A percentile compares a stretch with the other conserved stretches of the same genome.
Conservation (phyloP, 257 asterid genomes). For the Jasminum sambac region DNA sequence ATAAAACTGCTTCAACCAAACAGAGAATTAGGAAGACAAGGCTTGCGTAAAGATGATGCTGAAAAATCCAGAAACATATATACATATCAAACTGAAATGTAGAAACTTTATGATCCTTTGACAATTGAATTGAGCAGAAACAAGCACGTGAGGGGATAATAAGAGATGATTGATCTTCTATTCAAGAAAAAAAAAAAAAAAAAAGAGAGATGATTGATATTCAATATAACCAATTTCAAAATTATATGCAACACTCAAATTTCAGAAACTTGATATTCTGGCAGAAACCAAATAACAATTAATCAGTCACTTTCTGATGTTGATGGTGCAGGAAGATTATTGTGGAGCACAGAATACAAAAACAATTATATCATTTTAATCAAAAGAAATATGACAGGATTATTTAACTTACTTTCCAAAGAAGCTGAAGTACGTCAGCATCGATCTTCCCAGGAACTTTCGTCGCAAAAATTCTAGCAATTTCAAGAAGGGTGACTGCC, state of each 20-base stretch:
- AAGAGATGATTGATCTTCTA: neutral
- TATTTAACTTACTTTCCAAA: slow-evolving; percentile 81
- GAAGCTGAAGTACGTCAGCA: slow-evolving; percentile 96
- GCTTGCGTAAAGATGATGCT: neutral
- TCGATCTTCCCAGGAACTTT: slow-evolving; percentile 99
- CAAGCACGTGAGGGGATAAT: neutral
- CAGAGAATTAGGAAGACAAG: neutral
- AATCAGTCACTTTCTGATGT: neutral
- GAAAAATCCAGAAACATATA: neutral
- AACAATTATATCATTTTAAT: slow-evolving; percentile 4
- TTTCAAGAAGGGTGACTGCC: slow-evolving; percentile 99
- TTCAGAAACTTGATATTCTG: no score
- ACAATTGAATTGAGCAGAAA: neutral
- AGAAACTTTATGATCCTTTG: neutral
- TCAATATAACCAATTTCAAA: neutral
- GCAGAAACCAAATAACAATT: neutral
- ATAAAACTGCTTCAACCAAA: neutral
- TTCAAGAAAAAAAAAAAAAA: neutral
- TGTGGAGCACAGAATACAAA: neutral
- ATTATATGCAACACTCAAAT: neutral
- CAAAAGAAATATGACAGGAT: slow-evolving; percentile 19
- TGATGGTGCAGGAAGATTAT: neutral
- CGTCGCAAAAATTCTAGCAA: slow-evolving; percentile 95
- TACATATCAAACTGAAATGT: neutral
- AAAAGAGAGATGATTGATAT: neutral